Evolutionary conservation across 768 basidiomycete genomes (phyloP).

Genomic region (Guyanaporus albipodus): DNA sequence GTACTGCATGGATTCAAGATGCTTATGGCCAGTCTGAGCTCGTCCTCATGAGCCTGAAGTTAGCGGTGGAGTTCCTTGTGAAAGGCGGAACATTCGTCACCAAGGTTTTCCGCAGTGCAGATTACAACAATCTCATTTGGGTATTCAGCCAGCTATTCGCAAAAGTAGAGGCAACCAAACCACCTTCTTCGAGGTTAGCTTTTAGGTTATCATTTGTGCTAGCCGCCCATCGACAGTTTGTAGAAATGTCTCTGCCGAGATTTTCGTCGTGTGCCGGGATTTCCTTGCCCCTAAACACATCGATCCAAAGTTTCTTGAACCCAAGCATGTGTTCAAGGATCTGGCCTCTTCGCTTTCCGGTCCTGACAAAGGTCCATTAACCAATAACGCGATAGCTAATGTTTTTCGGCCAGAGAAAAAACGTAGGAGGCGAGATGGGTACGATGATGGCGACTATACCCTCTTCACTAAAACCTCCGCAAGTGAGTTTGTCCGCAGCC

Average conservation of each 20-base stretch:
- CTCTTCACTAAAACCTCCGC: conserved; percentile 74
- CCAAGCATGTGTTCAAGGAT: conserved; percentile 97
- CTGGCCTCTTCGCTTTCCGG: conserved; percentile 46
- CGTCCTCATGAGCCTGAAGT: conserved; percentile 90
- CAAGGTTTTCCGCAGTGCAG: conserved; percentile 96
- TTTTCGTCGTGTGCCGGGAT: conserved; percentile 96
- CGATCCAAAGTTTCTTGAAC: conserved; percentile 97
- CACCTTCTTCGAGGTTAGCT: conserved; percentile 86
- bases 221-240: not conserved
- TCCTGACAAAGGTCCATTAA: conserved; percentile 49
- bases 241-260: conserved; percentile 98
- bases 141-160: conserved; percentile 95
- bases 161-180: conserved; percentile 98
- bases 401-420: conserved; percentile 99
- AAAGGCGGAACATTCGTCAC: conserved; percentile 97
- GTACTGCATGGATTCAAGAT: conserved; percentile 98
- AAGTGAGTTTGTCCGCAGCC: conserved; percentile 61
- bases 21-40: conserved; percentile 97
- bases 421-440: conserved; percentile 87
- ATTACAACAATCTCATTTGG: conserved; percentile 99
- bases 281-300: conserved; percentile 94
- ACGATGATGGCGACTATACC: conserved; percentile 91
- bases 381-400: conserved; percentile 74
- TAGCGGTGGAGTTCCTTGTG: conserved; percentile 89
- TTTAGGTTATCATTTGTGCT: not conserved